phyloP scores from a whole-genome alignment of 129 eudicot genomes.

The Saussurea involucrata region DNA sequence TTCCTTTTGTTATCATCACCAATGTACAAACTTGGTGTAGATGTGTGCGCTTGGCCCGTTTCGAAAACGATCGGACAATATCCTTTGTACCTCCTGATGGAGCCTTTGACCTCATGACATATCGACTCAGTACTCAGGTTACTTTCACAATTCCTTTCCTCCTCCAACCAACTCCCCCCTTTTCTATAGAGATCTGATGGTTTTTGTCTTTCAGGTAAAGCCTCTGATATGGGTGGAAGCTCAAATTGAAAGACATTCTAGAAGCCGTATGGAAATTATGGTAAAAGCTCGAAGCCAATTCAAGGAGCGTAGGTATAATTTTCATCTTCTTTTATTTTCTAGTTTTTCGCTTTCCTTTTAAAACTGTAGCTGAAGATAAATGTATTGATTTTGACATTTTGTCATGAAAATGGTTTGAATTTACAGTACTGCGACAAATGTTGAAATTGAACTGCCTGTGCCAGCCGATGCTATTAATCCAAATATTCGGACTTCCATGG shows the following conservation, averaged over 20 bases:
- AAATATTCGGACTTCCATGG: constrained; percentile 84
- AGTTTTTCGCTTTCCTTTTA: not conserved
- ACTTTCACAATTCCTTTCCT: not conserved
- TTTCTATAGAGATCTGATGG: not conserved
- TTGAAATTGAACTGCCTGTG: constrained; percentile 86
- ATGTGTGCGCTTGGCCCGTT: constrained; percentile 90
- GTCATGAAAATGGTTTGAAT: constrained; percentile 6
- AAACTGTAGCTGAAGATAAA: not conserved
- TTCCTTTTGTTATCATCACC: not conserved
- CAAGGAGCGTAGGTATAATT: constrained; percentile 29
- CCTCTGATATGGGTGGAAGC: constrained; percentile 45
- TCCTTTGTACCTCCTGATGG: constrained; percentile 97
- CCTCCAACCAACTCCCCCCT: not conserved
- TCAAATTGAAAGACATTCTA: constrained; percentile 31
- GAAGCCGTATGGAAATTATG: constrained; percentile 29
- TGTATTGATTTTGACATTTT: not conserved
- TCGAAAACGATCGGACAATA: constrained; percentile 87
- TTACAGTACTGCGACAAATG: constrained; percentile 82
- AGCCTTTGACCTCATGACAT: constrained; percentile 91
- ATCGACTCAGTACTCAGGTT: constrained; percentile 91
- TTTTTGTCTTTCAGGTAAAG: constrained; percentile 67
- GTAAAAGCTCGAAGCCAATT: constrained; percentile 30
- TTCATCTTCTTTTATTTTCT: not conserved
- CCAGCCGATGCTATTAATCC: constrained; percentile 80
- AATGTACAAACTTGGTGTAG: constrained; percentile 30